A percentile compares a stretch with the other conserved stretches of the same genome.
These are phyloP conservation scores for Evernia prunastri DNA, from an alignment of 495 filamentous ascomycete species.

Conservation along the genomic window DNA sequence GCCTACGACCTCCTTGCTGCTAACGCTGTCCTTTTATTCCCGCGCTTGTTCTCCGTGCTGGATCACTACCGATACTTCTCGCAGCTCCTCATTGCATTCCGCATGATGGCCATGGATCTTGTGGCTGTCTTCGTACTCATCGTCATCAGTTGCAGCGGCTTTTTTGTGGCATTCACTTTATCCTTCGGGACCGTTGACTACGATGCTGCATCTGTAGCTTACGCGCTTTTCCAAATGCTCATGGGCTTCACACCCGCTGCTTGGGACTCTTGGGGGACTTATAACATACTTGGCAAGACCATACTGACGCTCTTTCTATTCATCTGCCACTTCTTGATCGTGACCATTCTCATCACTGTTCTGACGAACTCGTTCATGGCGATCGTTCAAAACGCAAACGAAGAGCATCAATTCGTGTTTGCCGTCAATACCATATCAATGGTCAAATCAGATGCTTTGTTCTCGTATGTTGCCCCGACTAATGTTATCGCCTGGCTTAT, in stretches of 20 bases:
- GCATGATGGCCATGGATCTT: slow-evolving; percentile 86
- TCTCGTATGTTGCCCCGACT: slow-evolving; percentile 82
- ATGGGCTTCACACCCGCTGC: slow-evolving; percentile 82
- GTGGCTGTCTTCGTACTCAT: slow-evolving; percentile 76
- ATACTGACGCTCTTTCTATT: slow-evolving; percentile 77
- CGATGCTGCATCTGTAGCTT: slow-evolving; percentile 64
- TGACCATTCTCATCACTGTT: slow-evolving; percentile 88
- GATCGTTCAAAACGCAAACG: slow-evolving; percentile 82
- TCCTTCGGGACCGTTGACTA: slow-evolving; percentile 61
- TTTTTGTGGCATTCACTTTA: slow-evolving; percentile 87
- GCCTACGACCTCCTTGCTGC: slow-evolving; percentile 88
- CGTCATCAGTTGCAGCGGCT: slow-evolving; percentile 80
- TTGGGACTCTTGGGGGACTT: slow-evolving; percentile 67
- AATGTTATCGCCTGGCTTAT: slow-evolving; percentile 86
- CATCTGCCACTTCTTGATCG: slow-evolving; percentile 90
- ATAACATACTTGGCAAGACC: slow-evolving; percentile 66
- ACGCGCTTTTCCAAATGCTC: slow-evolving; percentile 82
- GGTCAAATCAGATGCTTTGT: slow-evolving; percentile 91
- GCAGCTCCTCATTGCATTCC: slow-evolving; percentile 84
- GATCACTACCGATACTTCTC: slow-evolving; percentile 95
- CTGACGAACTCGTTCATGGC: slow-evolving; percentile 91
- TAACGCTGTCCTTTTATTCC: slow-evolving; percentile 82
- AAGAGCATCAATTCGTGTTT: slow-evolving; percentile 91
- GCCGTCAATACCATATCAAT: slow-evolving; percentile 92
- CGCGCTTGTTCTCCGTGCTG: slow-evolving; percentile 81